Evolutionary conservation across 192 early-diverging fungal species (phyloP).

Genomic region (Umbelopsis sp.): DNA sequence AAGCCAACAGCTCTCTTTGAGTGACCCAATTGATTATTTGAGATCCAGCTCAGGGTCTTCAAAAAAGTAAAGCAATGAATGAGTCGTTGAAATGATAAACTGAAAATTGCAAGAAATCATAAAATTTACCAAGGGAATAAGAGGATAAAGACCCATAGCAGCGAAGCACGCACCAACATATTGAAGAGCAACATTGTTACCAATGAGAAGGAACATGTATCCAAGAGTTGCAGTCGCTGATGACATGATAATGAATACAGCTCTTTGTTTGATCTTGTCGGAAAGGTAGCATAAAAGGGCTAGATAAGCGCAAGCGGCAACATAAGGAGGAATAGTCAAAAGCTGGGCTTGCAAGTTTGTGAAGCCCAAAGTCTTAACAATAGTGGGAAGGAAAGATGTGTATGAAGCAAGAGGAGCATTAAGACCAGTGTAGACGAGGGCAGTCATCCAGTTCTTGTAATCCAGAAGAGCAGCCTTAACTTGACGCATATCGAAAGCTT

Average conservation of each 20-base stretch:
- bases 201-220: conserved; percentile 48
- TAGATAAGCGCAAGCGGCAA: conserved; percentile 24
- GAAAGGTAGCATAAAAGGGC: not conserved
- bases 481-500: conserved; percentile 28
- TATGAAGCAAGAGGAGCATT: conserved; percentile 56
- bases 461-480: conserved; percentile 40
- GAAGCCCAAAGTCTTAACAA: conserved; percentile 51
- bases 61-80: not conserved
- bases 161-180: conserved; percentile 26
- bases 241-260: conserved; percentile 37
- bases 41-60: conserved; percentile 49
- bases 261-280: conserved; percentile 38
- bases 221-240: conserved; percentile 35
- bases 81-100: conserved; percentile 3
- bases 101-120: not conserved
- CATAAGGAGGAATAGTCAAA: conserved; percentile 44
- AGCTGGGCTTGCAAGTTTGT: conserved; percentile 42
- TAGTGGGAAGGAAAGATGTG: conserved; percentile 50
- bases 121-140: conserved; percentile 42
- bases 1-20: conserved; percentile 61
- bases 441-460: conserved; percentile 30
- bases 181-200: conserved; percentile 27
- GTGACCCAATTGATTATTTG: conserved; percentile 58
- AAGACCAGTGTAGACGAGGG: conserved; percentile 38
- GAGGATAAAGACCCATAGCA: conserved; percentile 44